A percentile compares a stretch with the other conserved stretches of the same genome.
These are phyloP conservation scores for Trametes cinnabarina DNA, from an alignment of 768 basidiomycete genomes.

Conservation along the genomic window DNA sequence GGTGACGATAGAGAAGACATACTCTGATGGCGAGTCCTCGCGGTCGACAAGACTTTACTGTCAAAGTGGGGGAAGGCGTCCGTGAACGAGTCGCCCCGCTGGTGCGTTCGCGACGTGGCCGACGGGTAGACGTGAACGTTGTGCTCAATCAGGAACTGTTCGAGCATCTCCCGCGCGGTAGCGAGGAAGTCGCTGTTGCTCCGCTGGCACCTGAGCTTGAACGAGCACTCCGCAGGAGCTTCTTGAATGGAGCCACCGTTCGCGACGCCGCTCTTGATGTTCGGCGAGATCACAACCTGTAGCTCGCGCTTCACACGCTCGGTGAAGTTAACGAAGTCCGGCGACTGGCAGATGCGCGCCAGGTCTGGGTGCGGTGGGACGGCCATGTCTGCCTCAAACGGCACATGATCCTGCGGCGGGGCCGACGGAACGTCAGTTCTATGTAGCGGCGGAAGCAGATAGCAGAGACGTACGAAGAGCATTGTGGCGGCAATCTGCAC, in stretches of 20 bases:
- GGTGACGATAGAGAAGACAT: slow-evolving; percentile 16
- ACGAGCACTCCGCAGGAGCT: slow-evolving; percentile 73
- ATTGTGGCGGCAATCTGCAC: slow-evolving; percentile 96
- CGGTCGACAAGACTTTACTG: slow-evolving; percentile 85
- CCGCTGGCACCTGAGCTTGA: slow-evolving; percentile 94
- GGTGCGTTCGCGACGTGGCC: slow-evolving; percentile 74
- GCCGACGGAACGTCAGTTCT: neutral
- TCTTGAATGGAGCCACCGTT: slow-evolving; percentile 53
- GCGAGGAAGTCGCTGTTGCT: slow-evolving; percentile 92
- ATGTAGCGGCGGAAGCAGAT: neutral
- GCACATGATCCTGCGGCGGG: slow-evolving; percentile 81
- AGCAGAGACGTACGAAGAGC: slow-evolving; percentile 48
- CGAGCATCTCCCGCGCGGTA: slow-evolving; percentile 87
- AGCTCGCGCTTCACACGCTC: slow-evolving; percentile 92
- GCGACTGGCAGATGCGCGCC: slow-evolving; percentile 64
- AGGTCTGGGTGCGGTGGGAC: slow-evolving; percentile 84
- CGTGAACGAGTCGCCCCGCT: slow-evolving; percentile 88
- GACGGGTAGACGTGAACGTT: slow-evolving; percentile 83
- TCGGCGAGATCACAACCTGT: slow-evolving; percentile 86
- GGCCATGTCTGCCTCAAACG: slow-evolving; percentile 93
- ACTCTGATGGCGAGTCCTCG: slow-evolving; percentile 63
- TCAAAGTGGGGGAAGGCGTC: slow-evolving; percentile 97
- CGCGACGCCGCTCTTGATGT: slow-evolving; percentile 54
- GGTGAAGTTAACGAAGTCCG: slow-evolving; percentile 83
- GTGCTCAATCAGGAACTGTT: slow-evolving; percentile 83